Evolutionary conservation across 495 filamentous ascomycete genomes (phyloP).

Genomic region (Saxophila tyrrhenica): DNA sequence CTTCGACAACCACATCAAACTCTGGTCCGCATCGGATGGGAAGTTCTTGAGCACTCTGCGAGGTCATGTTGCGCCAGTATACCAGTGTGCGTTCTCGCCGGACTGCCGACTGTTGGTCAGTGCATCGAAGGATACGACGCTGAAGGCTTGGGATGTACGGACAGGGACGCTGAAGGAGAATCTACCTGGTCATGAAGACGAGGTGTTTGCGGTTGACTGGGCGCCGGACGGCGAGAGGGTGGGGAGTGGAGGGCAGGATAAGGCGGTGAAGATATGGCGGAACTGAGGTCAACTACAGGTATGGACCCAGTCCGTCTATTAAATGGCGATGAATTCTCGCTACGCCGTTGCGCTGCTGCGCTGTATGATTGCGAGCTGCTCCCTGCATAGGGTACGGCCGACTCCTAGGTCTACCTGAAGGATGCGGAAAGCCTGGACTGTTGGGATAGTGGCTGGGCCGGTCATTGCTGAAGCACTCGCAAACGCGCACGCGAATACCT

Average conservation of each 20-base stretch:
- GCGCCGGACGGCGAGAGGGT: constrained; percentile 75
- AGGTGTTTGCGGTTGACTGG: constrained; percentile 93
- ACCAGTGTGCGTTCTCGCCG: constrained; percentile 79
- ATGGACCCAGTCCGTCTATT: too few relatives aligned
- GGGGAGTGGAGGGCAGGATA: constrained; percentile 86
- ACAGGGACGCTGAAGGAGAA: constrained; percentile 75
- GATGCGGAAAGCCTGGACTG: too few relatives aligned
- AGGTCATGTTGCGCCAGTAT: constrained; percentile 88
- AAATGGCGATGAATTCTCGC: too few relatives aligned
- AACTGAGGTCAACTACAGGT: too few relatives aligned
- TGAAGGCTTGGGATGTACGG: constrained; percentile 87
- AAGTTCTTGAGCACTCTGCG: constrained; percentile 77
- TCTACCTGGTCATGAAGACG: constrained; percentile 87
- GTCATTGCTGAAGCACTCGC: too few relatives aligned
- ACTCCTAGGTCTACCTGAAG: too few relatives aligned
- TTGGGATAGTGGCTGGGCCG: too few relatives aligned
- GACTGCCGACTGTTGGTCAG: constrained; percentile 80
- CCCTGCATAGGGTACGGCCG: too few relatives aligned
- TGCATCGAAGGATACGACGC: constrained; percentile 79
- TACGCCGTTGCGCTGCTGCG: too few relatives aligned
- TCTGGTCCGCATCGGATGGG: constrained; percentile 66
- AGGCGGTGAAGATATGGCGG: constrained; percentile 76
- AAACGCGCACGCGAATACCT: too few relatives aligned
- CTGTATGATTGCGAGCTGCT: too few relatives aligned
- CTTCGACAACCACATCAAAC: constrained; percentile 87